Evolutionary conservation across 2,329 filamentous ascomycete species (phyloP).

Genomic region (Xylaria sp.): DNA sequence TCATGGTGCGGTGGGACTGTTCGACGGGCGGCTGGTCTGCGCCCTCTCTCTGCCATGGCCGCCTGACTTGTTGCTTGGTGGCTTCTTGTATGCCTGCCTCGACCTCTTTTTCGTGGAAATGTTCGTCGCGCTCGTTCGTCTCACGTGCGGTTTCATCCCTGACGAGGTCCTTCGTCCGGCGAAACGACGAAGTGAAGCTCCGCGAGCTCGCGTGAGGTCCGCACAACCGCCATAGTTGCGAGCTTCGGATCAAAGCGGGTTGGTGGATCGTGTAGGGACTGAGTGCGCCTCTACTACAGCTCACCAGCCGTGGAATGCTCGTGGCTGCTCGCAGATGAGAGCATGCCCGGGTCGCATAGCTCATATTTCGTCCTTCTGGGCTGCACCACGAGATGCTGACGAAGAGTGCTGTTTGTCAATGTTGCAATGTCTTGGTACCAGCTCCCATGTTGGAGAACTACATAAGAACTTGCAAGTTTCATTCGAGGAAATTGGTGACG

Average conservation of each 20-base stretch:
- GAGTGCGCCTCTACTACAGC: constrained; percentile 23
- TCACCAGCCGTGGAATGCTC: constrained; percentile 36
- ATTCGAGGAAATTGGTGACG: constrained; percentile 5
- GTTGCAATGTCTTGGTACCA: constrained; percentile 16
- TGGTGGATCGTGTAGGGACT: constrained; percentile 9
- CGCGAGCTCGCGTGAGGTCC: constrained; percentile 16
- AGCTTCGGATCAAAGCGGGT: background rate
- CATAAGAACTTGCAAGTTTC: background rate
- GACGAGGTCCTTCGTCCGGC: constrained; percentile 30
- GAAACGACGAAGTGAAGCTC: constrained; percentile 36
- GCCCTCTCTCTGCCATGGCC: constrained; percentile 72
- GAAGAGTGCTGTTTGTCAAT: constrained; percentile 6
- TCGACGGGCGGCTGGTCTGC: constrained; percentile 67
- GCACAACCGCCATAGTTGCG: background rate
- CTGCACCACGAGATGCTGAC: constrained; percentile 17
- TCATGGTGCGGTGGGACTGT: constrained; percentile 55
- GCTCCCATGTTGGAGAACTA: background rate
- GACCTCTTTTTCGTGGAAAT: constrained; percentile 50
- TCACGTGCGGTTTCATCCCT: constrained; percentile 44
- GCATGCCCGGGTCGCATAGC: constrained; percentile 47
- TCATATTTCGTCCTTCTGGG: constrained; percentile 44
- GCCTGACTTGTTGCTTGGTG: constrained; percentile 65
- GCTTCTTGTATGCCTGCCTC: constrained; percentile 51
- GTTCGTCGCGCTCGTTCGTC: constrained; percentile 46
- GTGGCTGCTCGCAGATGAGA: constrained; percentile 42